Evolutionary conservation across 176 grass and related monocot genomes (phyloP).

Genomic region (Cymbopogon citratus): DNA sequence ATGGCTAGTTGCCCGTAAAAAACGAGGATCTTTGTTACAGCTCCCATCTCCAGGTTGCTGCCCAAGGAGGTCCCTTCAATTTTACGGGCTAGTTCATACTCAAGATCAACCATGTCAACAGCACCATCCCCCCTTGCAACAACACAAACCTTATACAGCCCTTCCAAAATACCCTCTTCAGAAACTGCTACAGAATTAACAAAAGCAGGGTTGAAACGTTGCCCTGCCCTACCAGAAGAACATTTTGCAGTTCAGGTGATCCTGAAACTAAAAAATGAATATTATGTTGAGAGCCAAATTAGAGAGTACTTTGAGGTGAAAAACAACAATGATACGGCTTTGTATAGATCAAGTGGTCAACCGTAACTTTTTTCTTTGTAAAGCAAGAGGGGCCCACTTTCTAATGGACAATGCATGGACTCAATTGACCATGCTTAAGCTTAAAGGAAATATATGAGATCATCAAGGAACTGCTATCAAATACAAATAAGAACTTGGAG

Average conservation of each 20-base stretch:
- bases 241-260: slow-evolving; percentile 49
- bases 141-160: slow-evolving; percentile 69
- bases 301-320: background rate
- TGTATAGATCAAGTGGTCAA: no score
- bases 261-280: slow-evolving; percentile 41
- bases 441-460: slow-evolving; percentile 16
- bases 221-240: slow-evolving; percentile 48
- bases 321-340: background rate
- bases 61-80: slow-evolving; percentile 34
- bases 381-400: background rate
- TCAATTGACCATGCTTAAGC: slow-evolving; percentile 13
- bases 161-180: slow-evolving; percentile 60
- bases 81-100: slow-evolving; percentile 59
- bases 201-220: slow-evolving; percentile 95
- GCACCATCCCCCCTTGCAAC: slow-evolving; percentile 90
- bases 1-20: slow-evolving; percentile 89
- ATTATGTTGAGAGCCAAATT: background rate
- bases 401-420: background rate
- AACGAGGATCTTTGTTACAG: slow-evolving; percentile 36
- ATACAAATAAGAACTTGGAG: background rate
- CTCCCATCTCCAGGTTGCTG: slow-evolving; percentile 36
- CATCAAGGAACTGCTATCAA: background rate
- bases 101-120: slow-evolving; percentile 82
- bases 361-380: no score
- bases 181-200: slow-evolving; percentile 76